phyloP scores from a whole-genome alignment of 106 monocot genomes.

The Xerophyta viscosa region DNA sequence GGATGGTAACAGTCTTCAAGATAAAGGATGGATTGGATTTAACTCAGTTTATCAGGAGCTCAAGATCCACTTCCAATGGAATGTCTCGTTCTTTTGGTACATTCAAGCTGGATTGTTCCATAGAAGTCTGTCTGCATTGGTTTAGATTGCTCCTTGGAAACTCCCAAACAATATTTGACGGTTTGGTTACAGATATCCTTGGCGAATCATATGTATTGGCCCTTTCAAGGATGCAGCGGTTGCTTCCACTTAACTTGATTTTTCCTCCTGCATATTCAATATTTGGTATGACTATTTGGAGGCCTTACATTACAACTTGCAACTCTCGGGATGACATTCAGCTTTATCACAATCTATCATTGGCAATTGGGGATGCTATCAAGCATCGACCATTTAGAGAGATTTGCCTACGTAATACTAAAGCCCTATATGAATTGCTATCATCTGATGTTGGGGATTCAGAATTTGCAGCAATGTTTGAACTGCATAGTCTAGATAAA shows the following conservation, averaged over 20 bases:
- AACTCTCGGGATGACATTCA: conserved; percentile 75
- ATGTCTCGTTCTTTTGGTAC: conserved; percentile 53
- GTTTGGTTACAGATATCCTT: conserved; percentile 71
- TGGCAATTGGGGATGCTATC: conserved; percentile 60
- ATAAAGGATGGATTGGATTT: conserved; percentile 89
- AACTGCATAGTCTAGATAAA: conserved; percentile 68
- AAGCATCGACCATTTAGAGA: conserved; percentile 89
- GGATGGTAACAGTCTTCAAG: conserved; percentile 73
- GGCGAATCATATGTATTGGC: conserved; percentile 66
- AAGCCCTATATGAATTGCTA: conserved; percentile 59
- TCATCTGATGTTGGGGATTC: conserved; percentile 67
- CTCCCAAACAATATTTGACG: conserved; percentile 70
- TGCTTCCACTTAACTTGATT: conserved; percentile 62
- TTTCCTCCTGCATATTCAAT: conserved; percentile 87
- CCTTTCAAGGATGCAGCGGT: conserved; percentile 78
- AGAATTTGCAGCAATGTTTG: conserved; percentile 88
- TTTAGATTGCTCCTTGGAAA: conserved; percentile 84
- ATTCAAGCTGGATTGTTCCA: conserved; percentile 40
- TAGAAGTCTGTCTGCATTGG: conserved; percentile 90
- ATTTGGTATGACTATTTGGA: conserved; percentile 87
- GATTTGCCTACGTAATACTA: conserved; percentile 58
- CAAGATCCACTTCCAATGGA: conserved; percentile 74
- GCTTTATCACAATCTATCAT: conserved; percentile 54
- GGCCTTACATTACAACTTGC: conserved; percentile 60
- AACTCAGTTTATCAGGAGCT: conserved; percentile 60